phyloP scores from a whole-genome alignment of 371 early-diverging fungal species.

The Basidiobolus meristosporus region DNA sequence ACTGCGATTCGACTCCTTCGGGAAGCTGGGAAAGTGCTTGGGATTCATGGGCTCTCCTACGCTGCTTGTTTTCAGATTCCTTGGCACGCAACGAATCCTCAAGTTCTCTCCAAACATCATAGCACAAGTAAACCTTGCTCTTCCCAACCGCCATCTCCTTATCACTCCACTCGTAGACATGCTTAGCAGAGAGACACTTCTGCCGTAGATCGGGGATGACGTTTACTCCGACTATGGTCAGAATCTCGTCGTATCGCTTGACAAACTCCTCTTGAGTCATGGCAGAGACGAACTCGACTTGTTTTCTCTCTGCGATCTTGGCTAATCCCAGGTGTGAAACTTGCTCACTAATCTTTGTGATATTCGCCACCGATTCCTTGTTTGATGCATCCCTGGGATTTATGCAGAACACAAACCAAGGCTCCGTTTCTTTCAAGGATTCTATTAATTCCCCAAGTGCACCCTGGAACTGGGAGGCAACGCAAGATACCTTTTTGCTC shows the following conservation, averaged over 20 bases:
- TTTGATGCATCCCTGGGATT: slow-evolving; percentile 34
- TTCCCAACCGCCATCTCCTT: slow-evolving; percentile 22
- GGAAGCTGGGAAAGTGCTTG: background rate
- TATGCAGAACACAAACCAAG: slow-evolving; percentile 76
- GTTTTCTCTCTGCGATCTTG: slow-evolving; percentile 31
- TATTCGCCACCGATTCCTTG: slow-evolving; percentile 29
- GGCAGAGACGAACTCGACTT: slow-evolving; percentile 39
- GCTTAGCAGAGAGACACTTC: slow-evolving; percentile 1
- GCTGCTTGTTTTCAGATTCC: slow-evolving; percentile 45
- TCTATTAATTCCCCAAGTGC: slow-evolving; percentile 58
- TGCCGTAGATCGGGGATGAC: slow-evolving; percentile 4
- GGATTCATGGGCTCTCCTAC: slow-evolving; percentile 11
- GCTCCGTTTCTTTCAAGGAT: slow-evolving; percentile 58
- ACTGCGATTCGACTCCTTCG: background rate
- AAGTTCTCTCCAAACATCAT: slow-evolving; percentile 53
- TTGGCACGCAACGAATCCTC: slow-evolving; percentile 53
- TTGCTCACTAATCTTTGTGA: slow-evolving; percentile 37
- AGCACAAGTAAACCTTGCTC: slow-evolving; percentile 39
- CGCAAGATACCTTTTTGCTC: slow-evolving; percentile 17
- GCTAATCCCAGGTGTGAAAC: slow-evolving; percentile 36
- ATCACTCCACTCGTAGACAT: slow-evolving; percentile 4
- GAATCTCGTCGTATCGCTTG: slow-evolving; percentile 37
- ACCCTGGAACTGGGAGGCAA: slow-evolving; percentile 48
- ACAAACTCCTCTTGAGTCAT: slow-evolving; percentile 45
- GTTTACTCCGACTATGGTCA: slow-evolving; percentile 20